Percentiles rank a stretch among this genome's conserved stretches.
Conservation (phyloP, 2,329 filamentous ascomycete species). For the Emmonsiellopsis sp. region DNA sequence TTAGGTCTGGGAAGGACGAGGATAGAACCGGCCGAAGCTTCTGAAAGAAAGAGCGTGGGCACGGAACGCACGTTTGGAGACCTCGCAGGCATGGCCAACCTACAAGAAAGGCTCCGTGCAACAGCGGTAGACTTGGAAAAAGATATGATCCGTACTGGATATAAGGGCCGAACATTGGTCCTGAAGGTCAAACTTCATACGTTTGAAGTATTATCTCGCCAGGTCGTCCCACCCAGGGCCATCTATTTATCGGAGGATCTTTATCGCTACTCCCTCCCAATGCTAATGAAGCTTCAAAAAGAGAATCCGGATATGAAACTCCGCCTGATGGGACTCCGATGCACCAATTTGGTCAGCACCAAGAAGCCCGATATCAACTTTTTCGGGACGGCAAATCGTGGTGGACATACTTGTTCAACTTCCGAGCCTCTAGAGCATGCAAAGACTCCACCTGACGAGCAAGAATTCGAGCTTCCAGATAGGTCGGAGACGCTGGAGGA, state of each 20-base stretch:
- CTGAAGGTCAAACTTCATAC: slow-evolving; percentile 92
- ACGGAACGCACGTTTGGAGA: slow-evolving; percentile 89
- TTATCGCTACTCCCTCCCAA: slow-evolving; percentile 70
- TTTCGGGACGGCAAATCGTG: slow-evolving; percentile 47
- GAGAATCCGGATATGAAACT: slow-evolving; percentile 72
- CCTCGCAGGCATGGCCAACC: slow-evolving; percentile 55
- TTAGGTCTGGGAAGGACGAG: slow-evolving; percentile 78
- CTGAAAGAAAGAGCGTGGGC: slow-evolving; percentile 86
- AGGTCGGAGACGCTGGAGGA: neutral
- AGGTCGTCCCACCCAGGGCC: slow-evolving; percentile 64
- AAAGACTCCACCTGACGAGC: neutral
- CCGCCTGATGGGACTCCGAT: slow-evolving; percentile 78
- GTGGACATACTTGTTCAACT: neutral
- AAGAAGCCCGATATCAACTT: slow-evolving; percentile 75
- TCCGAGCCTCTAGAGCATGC: neutral
- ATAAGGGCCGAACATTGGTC: slow-evolving; percentile 83
- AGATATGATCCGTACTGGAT: slow-evolving; percentile 67
- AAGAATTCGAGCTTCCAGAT: neutral
- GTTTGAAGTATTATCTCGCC: slow-evolving; percentile 81
- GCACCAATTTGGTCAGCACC: slow-evolving; percentile 76
- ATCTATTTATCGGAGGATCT: slow-evolving; percentile 69
- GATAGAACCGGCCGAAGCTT: slow-evolving; percentile 77
- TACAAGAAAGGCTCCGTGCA: slow-evolving; percentile 68
- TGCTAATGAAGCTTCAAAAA: slow-evolving; percentile 73
- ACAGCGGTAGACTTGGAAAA: slow-evolving; percentile 80